Evolutionary conservation across 2,329 filamentous ascomycete species (phyloP).

Genomic region (Chaetomium sp.): DNA sequence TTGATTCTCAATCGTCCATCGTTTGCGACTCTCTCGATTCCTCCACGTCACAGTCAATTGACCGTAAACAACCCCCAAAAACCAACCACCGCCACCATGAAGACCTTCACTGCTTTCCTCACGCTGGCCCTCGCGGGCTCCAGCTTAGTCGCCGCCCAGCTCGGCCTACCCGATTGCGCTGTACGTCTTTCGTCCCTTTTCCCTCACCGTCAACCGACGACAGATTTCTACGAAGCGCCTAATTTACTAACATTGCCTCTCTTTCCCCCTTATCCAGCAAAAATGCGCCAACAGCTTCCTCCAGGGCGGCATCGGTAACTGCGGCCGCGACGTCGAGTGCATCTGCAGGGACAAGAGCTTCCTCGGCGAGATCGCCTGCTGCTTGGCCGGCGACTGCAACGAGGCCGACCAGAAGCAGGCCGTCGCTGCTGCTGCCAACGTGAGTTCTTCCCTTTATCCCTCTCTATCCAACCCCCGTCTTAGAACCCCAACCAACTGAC

Average conservation of each 20-base stretch:
- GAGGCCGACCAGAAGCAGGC: slow-evolving; percentile 26
- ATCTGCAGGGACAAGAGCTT: slow-evolving; percentile 38
- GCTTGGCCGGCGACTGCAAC: slow-evolving; percentile 28
- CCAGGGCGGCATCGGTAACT: slow-evolving; percentile 29
- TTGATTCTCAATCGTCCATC: not conserved
- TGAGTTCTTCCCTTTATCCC: slow-evolving; percentile 13
- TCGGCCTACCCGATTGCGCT: slow-evolving; percentile 45
- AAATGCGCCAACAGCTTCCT: slow-evolving; percentile 29
- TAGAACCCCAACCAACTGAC: not conserved
- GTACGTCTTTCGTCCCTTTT: slow-evolving; percentile 35
- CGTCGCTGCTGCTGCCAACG: slow-evolving; percentile 27
- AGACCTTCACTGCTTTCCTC: slow-evolving; percentile 34
- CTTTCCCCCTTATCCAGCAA: slow-evolving; percentile 19
- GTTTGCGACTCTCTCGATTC: not conserved
- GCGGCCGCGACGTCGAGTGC: slow-evolving; percentile 32
- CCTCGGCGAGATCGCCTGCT: slow-evolving; percentile 35
- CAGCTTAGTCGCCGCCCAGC: slow-evolving; percentile 39
- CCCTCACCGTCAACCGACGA: too few species aligned
- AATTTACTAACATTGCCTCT: too few species aligned
- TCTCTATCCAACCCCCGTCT: not conserved
- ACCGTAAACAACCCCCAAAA: slow-evolving; percentile 9
- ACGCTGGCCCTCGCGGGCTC: slow-evolving; percentile 48
- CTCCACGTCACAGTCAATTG: not conserved
- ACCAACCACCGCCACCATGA: slow-evolving; percentile 34
- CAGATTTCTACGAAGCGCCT: too few species aligned